A percentile compares a stretch with the other conserved stretches of the same genome.
Evolutionary conservation across 257 asterid species (phyloP).

Genomic region (Paulownia fortunei): DNA sequence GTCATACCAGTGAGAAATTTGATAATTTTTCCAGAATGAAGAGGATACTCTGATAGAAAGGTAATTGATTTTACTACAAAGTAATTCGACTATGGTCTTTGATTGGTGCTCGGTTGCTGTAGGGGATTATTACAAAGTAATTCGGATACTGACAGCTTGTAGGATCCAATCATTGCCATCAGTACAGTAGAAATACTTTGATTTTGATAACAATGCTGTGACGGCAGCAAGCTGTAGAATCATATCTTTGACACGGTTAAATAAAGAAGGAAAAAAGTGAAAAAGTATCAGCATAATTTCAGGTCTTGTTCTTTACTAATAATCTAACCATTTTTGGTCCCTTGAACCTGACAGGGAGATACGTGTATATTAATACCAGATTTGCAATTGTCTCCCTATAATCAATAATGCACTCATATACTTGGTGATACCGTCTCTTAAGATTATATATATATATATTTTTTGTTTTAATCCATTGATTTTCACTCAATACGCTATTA

Average conservation of each 20-base stretch:
- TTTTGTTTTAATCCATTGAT: too few relatives aligned
- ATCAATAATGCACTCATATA: too few relatives aligned
- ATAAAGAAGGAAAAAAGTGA: neutral
- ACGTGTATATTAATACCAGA: too few relatives aligned
- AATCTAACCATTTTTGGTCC: too few relatives aligned
- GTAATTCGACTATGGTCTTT: neutral
- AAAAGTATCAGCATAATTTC: neutral
- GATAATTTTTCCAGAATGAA: too few relatives aligned
- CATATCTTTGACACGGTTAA: neutral
- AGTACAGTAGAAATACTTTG: constrained; percentile 2
- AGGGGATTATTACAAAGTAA: neutral
- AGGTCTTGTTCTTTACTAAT: neutral
- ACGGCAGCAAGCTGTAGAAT: neutral
- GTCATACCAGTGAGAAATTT: neutral
- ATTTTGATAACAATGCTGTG: neutral
- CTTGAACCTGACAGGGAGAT: too few relatives aligned
- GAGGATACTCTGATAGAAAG: too few relatives aligned
- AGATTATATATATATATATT: too few relatives aligned
- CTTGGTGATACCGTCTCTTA: too few relatives aligned
- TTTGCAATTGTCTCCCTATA: too few relatives aligned
- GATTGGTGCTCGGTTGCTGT: neutral
- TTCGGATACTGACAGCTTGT: neutral
- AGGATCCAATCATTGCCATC: neutral
- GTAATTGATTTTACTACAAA: neutral
- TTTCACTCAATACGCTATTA: too few relatives aligned